Evolutionary conservation across 768 basidiomycete species (phyloP).

Genomic region (Exsudoporus frostii): DNA sequence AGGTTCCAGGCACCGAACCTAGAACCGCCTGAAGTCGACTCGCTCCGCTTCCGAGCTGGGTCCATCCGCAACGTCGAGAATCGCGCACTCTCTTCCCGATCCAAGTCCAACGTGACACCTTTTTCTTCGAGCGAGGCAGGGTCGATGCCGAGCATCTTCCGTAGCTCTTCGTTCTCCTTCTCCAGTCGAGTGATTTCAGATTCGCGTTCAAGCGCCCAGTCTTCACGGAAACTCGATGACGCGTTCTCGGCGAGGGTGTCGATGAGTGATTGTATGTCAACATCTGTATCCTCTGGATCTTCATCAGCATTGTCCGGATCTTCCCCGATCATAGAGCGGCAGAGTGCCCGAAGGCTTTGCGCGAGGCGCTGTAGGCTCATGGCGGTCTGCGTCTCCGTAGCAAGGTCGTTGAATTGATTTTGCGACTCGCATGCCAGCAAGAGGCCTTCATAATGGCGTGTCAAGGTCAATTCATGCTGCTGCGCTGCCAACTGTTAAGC

Average conservation of each 20-base stretch:
- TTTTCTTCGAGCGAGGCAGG: conserved; percentile 46
- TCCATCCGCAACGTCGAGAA: conserved; percentile 24
- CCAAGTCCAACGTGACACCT: conserved; percentile 50
- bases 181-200: conserved; percentile 79
- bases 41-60: conserved; percentile 24
- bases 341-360: conserved; percentile 64
- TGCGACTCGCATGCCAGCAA: conserved; percentile 64
- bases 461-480: conserved; percentile 82
- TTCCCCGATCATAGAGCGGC: conserved; percentile 69
- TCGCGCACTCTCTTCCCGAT: conserved; percentile 43
- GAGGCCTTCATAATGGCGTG: conserved; percentile 86
- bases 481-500: conserved; percentile 76
- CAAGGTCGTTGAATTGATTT: conserved; percentile 51
- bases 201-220: conserved; percentile 91
- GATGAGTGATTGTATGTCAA: conserved; percentile 42
- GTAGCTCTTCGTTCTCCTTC: conserved; percentile 76
- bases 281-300: conserved; percentile 31
- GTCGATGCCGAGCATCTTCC: conserved; percentile 76
- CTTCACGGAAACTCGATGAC: conserved; percentile 45
- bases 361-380: conserved; percentile 72
- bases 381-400: conserved; percentile 55
- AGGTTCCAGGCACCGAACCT: conserved; percentile 27
- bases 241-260: conserved; percentile 41
- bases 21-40: conserved; percentile 23
- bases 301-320: conserved; percentile 34